These are phyloP conservation scores for Trypanosoma conorhini DNA, from an alignment of 208 protist species.

Conservation along the genomic window DNA sequence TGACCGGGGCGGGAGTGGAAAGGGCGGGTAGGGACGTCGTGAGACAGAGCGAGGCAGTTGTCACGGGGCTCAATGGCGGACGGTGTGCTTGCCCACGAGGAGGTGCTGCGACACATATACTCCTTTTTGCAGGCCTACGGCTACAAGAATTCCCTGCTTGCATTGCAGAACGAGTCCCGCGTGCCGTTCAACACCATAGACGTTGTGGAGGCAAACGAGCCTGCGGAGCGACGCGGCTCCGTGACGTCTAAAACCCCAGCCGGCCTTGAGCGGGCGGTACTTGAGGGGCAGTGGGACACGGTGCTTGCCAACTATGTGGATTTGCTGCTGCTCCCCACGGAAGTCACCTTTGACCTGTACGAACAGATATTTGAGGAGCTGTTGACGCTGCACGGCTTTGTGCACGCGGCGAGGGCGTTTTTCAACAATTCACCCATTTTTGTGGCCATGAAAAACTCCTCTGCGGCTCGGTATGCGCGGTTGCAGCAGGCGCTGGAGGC, in stretches of 20 bases:
- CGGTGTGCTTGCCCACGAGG: constrained; percentile 58
- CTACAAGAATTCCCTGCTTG: constrained; percentile 61
- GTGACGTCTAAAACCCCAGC: constrained; percentile 27
- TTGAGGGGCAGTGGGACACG: constrained; percentile 72
- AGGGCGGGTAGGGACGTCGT: too few species aligned
- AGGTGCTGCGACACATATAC: constrained; percentile 68
- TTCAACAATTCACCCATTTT: constrained; percentile 76
- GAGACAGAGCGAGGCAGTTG: neutral
- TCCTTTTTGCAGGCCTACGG: constrained; percentile 65
- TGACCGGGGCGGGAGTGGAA: neutral
- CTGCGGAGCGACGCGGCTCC: neutral
- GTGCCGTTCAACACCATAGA: constrained; percentile 82
- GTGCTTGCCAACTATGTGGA: constrained; percentile 73
- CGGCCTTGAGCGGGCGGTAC: constrained; percentile 47
- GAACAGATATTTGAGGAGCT: constrained; percentile 83
- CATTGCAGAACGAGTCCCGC: constrained; percentile 76
- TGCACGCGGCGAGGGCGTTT: constrained; percentile 69
- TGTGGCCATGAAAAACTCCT: constrained; percentile 43
- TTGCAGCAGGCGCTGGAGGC: constrained; percentile 58
- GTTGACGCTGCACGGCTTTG: constrained; percentile 59
- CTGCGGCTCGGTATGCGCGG: constrained; percentile 59
- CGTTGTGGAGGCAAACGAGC: constrained; percentile 18
- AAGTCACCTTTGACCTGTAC: constrained; percentile 68
- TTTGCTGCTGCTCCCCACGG: constrained; percentile 60
- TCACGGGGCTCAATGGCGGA: constrained; percentile 19